Base-by-base conservation (phyloP, 306 rosid species). In the Gastrolobium villosum region DNA sequence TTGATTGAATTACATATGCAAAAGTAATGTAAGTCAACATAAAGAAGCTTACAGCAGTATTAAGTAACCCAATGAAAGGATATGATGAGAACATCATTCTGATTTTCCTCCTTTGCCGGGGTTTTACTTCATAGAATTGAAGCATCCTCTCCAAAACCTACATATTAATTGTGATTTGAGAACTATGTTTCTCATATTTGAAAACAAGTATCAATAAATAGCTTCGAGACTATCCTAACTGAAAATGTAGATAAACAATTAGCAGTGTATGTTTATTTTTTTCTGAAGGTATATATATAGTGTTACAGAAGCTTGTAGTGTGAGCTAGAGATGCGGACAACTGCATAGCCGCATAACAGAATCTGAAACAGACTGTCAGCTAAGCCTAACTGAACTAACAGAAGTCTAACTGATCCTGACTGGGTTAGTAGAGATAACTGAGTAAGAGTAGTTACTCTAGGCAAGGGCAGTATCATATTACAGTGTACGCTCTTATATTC, bases 131-230 rank as follows among this genome's bases (percentile, higher is more conserved):
- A 85, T 84, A 84, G 82, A 82, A 93, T 35, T 37, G 79, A 77
- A 95, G 80, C 97, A 95, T 90, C 88, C 88, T 83, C 69, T 85
- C 77, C 30, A 95, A 77, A 53, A 91, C 98, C 99, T 95, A 77
- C 89, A 84, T 64, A 79, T 32, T 69, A 57, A 57, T 65, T 43
- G 67, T 65, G 36, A 69, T 60, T 75, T 79, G 67, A 72, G 70
- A 76, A 62, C 48, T 34, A 5, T 6, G 31, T 46, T 50, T 35
- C 44, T 30, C 57, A 61, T 6, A 64, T 48, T 52, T 78, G 60
- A 69, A 45, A 82, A 73, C 50, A 65, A 67, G 49, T 20, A 74
- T 52, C 37, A 35, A 39, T 10, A 49, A 60, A 68, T 65, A 61
- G 44, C 55, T 75, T 39, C 34, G 10, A 62, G 39, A 70, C 34